phyloP scores from a whole-genome alignment of 495 filamentous ascomycete genomes.

The Hypoxylon crocopeplum region DNA sequence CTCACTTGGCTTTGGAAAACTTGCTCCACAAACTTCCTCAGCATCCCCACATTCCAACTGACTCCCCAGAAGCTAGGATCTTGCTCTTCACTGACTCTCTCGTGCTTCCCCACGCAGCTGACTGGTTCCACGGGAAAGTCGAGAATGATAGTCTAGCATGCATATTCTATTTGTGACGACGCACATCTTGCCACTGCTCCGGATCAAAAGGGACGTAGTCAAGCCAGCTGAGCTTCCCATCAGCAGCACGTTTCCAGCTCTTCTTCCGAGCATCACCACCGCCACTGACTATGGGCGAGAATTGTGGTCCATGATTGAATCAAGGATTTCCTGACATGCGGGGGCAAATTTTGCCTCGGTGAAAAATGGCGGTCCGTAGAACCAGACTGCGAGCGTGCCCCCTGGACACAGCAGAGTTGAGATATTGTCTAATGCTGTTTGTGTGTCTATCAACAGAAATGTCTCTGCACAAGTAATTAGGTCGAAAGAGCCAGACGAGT shows the following conservation, averaged over 20 bases:
- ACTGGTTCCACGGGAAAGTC: slow-evolving; percentile 2
- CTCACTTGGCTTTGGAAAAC: background rate
- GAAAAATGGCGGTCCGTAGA: slow-evolving; percentile 43
- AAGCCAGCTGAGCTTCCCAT: slow-evolving; percentile 38
- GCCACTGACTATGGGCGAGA: slow-evolving; percentile 23
- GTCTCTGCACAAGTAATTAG: slow-evolving; percentile 38
- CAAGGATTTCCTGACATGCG: slow-evolving; percentile 3
- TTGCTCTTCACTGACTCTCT: background rate
- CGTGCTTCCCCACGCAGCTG: background rate
- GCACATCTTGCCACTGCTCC: slow-evolving; percentile 30
- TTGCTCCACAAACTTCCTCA: background rate
- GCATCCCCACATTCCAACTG: slow-evolving; percentile 2
- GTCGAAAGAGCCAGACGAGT: slow-evolving; percentile 27
- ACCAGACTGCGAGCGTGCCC: slow-evolving; percentile 43
- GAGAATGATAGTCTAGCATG: slow-evolving; percentile 29
- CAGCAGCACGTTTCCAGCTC: slow-evolving; percentile 9
- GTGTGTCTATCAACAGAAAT: slow-evolving; percentile 39
- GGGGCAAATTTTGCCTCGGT: slow-evolving; percentile 15
- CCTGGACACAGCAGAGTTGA: slow-evolving; percentile 29
- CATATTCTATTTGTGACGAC: slow-evolving; percentile 39
- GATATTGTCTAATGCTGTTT: slow-evolving; percentile 28
- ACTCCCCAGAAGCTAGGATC: slow-evolving; percentile 7
- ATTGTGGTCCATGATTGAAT: slow-evolving; percentile 32
- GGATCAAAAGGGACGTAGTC: slow-evolving; percentile 31
- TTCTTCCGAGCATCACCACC: slow-evolving; percentile 5